Conservation (phyloP, 2,329 filamentous ascomycete genomes). For the Fusarium burgessii region DNA sequence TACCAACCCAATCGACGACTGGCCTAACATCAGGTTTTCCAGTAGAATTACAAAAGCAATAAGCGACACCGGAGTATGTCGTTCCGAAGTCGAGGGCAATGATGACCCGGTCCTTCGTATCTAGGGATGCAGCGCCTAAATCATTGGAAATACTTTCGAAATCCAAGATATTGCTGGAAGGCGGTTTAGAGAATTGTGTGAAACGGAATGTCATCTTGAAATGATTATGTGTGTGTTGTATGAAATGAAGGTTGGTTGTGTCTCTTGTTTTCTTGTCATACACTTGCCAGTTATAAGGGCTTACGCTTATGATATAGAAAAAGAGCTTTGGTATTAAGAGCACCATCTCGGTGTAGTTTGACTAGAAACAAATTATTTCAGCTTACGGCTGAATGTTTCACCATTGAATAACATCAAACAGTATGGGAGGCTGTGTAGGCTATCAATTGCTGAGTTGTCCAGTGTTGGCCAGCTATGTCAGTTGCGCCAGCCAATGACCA, state of each 20-base stretch:
- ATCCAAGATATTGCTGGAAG: too few relatives aligned
- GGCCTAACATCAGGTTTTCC: slow-evolving; percentile 14
- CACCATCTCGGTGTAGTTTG: not conserved
- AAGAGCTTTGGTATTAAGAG: not conserved
- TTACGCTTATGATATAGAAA: not conserved
- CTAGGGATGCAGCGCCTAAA: not conserved
- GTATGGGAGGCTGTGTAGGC: not conserved
- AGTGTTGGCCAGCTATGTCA: not conserved
- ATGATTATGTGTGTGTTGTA: too few relatives aligned
- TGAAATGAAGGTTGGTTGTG: too few relatives aligned
- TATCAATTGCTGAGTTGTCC: not conserved
- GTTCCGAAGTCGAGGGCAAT: slow-evolving; percentile 36
- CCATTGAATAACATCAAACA: not conserved
- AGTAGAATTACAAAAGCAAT: slow-evolving; percentile 25
- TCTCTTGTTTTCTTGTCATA: not conserved
- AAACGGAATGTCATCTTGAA: not conserved
- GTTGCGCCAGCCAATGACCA: not conserved
- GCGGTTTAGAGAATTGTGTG: not conserved
- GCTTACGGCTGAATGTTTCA: not conserved
- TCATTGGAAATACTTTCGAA: not conserved
- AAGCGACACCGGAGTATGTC: slow-evolving; percentile 32
- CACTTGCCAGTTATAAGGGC: not conserved
- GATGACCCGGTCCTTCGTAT: slow-evolving; percentile 18
- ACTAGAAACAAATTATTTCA: too few relatives aligned
- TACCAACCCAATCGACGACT: slow-evolving; percentile 39